Base-by-base conservation (phyloP, 2,329 filamentous ascomycete genomes). In the Alternaria solani region DNA sequence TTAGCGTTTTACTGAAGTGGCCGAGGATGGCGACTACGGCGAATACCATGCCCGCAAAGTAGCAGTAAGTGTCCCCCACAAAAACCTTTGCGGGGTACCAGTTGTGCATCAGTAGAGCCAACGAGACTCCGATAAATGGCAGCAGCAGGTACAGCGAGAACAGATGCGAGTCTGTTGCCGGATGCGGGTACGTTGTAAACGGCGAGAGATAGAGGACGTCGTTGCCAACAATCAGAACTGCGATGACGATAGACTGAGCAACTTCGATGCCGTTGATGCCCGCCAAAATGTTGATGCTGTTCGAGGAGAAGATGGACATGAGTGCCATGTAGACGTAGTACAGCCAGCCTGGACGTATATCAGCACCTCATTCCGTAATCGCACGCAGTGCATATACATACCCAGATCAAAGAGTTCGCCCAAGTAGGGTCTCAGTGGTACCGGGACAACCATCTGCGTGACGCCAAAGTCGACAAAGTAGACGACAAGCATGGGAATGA, bases 191-290 rank as follows among this genome's bases (percentile, higher is more conserved):
- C 1, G 89, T 68, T 1, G 90, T 90, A 61, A 92, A 84, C 1
- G 87, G 87, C 4, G 84, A 80, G 51, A 98, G 87, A 80, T 98
- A 99, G 65, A 98, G 85, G 53, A 86, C 83, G 78, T 98, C 95
- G 81, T 99, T 99, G 76, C 93, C 81, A 61, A 90, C 87, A 67
- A 99, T 87, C 51, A 98, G 86, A 54, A 89, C 79, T 26, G 94
- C 94, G 75, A 99, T 92, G 65, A 97, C 91, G 64, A 99, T 84
- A 61, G 93, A 97, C 81, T 99, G 95, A 11, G 91, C 89, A 56
- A 98, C 95, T 79, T 99, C 95, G 77, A 99, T 95, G 56, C 95
- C 95, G 79, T 99, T 99, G 80, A 99, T 92, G n/a, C 95, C 95
- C 0, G 95, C 95, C n/a, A 99, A 84, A 81, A 99, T 99, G 83